A percentile compares a stretch with the other conserved stretches of the same genome.
Evolutionary conservation across 2,329 filamentous ascomycete genomes (phyloP).

Genomic region (Echinosphaeria canescens): DNA sequence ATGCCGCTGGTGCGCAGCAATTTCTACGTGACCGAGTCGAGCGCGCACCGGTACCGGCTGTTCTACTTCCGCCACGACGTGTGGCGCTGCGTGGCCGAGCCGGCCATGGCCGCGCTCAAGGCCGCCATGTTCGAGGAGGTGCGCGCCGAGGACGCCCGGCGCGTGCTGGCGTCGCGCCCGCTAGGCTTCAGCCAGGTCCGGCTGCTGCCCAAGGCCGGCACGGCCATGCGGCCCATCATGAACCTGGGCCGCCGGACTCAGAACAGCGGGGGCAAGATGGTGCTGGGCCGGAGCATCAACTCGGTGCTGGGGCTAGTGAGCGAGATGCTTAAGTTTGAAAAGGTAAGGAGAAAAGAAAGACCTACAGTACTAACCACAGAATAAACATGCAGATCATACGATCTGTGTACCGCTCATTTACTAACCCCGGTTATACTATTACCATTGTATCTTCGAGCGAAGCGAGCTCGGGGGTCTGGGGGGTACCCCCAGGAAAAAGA

Average conservation of each 20-base stretch:
- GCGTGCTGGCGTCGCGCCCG: conserved; percentile 34
- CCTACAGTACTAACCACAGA: no score
- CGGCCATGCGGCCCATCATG: conserved; percentile 57
- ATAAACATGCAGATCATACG: no score
- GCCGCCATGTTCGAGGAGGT: conserved; percentile 61
- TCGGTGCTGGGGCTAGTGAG: conserved; percentile 42
- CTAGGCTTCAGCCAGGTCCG: conserved; percentile 65
- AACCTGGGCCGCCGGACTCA: conserved; percentile 51
- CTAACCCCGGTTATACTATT: no score
- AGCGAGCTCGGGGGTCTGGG: no score
- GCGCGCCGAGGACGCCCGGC: conserved; percentile 27
- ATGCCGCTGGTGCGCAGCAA: conserved; percentile 72
- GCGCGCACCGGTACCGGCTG: conserved; percentile 52
- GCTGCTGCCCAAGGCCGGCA: conserved; percentile 58
- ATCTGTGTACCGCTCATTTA: no score
- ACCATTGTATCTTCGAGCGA: no score
- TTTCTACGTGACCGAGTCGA: conserved; percentile 92
- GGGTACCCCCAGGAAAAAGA: no score
- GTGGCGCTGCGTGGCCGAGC: conserved; percentile 60
- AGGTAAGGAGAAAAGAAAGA: no score
- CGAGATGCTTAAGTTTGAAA: conserved; percentile 60
- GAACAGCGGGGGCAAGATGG: conserved; percentile 25
- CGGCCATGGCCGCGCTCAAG: conserved; percentile 47
- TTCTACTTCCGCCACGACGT: conserved; percentile 94
- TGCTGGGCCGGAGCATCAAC: conserved; percentile 46